Evolutionary conservation across 331 rosid species (phyloP), one percentile per base, ranked within the genome.

Genomic region (Quercus phellos): DNA sequence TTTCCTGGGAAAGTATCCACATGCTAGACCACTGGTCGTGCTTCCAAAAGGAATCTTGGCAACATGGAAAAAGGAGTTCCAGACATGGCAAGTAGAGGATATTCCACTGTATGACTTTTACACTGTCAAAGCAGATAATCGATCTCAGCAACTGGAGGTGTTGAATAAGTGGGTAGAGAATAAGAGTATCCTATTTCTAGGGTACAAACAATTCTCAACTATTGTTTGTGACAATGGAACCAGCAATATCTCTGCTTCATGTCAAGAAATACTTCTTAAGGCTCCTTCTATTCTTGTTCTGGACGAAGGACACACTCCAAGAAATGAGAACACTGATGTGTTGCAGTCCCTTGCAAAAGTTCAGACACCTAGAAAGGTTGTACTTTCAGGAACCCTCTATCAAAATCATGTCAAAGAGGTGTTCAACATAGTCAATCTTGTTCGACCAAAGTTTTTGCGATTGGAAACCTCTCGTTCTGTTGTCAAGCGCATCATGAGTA

Each of bases 41-140:
- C 99, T 94, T 82, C 99, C 99, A 2, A 94, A 94, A 85, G 99
- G 99, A 80, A 94, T 94, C 76, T 77, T 94, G 77, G 82, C 92
- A 17, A 94, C 85, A 17, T 94, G 99, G 99, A 92, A 90, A 78
- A 91, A 85, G 80, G 99, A 94, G 88, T 92, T 94, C 35, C 91
- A 84, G 55, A 85, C 55, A 38, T 94, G 99, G 99, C 99, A 94
- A 82, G 93, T 94, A 51, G 99, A 94, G 78, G 91, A 92, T 79
- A 79, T 91, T 72, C 98, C 98, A 22, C 84, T 94, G 3, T 81
- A 54, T 82, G 98, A 94, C 59, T 89, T 91, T 50, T 94, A 94
- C 80, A 70, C 90, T 5, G 87, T 69, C 38, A 90, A 94, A 88
- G 99, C 98, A 19, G 98, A 92, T 43, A 85, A 63, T 67, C 84